Base-by-base conservation (phyloP, 306 rosid species). In the Glycyrrhiza uralensis region DNA sequence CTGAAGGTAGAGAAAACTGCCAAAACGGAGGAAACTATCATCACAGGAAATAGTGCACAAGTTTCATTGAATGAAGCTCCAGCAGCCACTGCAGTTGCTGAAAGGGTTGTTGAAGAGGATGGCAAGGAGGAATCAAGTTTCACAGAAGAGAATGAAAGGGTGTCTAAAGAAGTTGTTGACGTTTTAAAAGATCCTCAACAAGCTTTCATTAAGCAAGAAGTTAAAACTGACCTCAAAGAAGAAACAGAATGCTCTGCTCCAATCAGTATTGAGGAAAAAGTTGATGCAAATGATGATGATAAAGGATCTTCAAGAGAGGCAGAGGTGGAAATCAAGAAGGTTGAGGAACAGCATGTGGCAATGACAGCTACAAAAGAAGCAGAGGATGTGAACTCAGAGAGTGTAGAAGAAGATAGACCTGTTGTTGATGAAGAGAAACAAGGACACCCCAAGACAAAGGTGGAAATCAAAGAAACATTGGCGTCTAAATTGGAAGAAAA, bases 401-500 rank as follows among this genome's bases (percentile, higher is more conserved):
- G 58, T 4, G 74, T 33, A 46, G 35, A 42, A 70, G 83, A 50
- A 7, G 28, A 50, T 19, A 50, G 4, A 50, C 28, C 57, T 17
- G 20, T 12, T 49, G 12, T 69, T 6, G 78, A 55, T 60, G 74
- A 75, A 14, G 38, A 47, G 62, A 71, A 36, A 52, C 70, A 76
- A 30, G 50, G 4, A 20, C 63, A 22, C 0, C 63, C 58, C 12
- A 76, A 86, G 30, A 75, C 26, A 57, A 76, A 85, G 57, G 68
- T 54, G 29, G 77, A 47, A 12, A 9, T 58, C 4, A 30, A 36
- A 58, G 76, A 72, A 58, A n/a, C 85, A 12, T 19, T 73, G 72
- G 67, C 76, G 54, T 55, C 62, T 33, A 76, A 75, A 36, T 32
- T 76, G 18, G 68, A 79, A 64, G 77, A 59, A 22, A 70, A 72